Base-by-base conservation (phyloP, 768 basidiomycete species). In the Mycena epipterygia region DNA sequence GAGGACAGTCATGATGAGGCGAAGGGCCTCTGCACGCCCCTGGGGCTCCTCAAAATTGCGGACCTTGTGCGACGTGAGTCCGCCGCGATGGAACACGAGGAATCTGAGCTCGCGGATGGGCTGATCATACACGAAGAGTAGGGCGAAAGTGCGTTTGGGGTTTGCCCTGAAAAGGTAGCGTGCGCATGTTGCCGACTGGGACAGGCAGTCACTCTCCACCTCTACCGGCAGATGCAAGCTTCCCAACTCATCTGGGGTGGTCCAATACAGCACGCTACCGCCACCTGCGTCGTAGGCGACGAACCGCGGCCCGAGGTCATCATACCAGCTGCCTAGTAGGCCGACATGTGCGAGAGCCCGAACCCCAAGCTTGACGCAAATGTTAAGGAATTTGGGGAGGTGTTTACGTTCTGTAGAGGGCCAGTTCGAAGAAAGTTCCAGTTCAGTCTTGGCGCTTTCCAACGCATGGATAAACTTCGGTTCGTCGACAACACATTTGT, bases 121-220 rank as follows among this genome's bases (percentile, higher is more conserved):
- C 14, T 63, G 68, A 21, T 72, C 64, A 58, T 51, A 55, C 4
- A 39, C 73, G n/a, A 76, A n/a, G 17, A 73, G 71, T 5, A 73
- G 25, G 6, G 57, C 44, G 35, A 71, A 74, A 23, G 46, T 35
- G 16, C 73, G 71, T 1, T 68, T 56, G 3, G 67, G 67, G 11
- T 7, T 32, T 12, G 73, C 73, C 23, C 30, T 42, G 37, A 70
- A 64, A 6, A 72, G 52, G 21, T 21, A 16, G 16, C 73, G 64
- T 17, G 48, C 64, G 48, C 74, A 68, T 1, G 68, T 76, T 4
- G 49, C 68, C 0, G 71, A 68, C 41, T 72, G 75, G 3, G 19
- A 2, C 5, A 74, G 16, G 70, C 73, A 76, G 14, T 37, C 17
- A 16, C 53, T 48, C 41, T 70, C 72, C 12, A 76, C 67, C 52